Conservation (phyloP, 2,329 filamentous ascomycete species). For the Claviceps fusiformis region DNA sequence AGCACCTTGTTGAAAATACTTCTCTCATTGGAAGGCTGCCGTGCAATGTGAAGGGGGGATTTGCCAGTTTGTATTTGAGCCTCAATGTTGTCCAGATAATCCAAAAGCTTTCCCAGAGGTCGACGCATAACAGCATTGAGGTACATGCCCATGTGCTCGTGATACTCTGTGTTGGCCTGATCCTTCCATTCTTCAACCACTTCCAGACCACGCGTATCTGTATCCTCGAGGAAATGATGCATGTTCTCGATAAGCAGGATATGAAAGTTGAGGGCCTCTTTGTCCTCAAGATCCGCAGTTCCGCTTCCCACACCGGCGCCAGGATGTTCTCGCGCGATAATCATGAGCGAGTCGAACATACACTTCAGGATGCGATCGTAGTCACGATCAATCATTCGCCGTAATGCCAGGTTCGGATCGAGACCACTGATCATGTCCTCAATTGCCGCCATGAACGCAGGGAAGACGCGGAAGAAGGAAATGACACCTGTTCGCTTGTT, state of each 20-base stretch:
- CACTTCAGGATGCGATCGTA: slow-evolving; percentile 82
- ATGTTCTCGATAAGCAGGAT: slow-evolving; percentile 97
- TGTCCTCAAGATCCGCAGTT: slow-evolving; percentile 60
- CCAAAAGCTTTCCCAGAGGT: slow-evolving; percentile 78
- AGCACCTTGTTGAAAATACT: slow-evolving; percentile 77
- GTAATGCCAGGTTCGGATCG: slow-evolving; percentile 46
- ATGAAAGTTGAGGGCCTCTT: slow-evolving; percentile 93
- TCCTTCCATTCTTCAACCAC: slow-evolving; percentile 74
- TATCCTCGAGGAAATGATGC: slow-evolving; percentile 92
- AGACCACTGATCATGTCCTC: slow-evolving; percentile 65
- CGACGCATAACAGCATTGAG: slow-evolving; percentile 77
- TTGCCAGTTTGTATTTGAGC: slow-evolving; percentile 50
- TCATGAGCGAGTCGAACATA: slow-evolving; percentile 95
- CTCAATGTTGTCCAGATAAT: slow-evolving; percentile 84
- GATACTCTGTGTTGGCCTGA: slow-evolving; percentile 63
- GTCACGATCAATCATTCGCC: slow-evolving; percentile 69
- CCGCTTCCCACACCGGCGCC: slow-evolving; percentile 30
- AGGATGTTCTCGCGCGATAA: slow-evolving; percentile 67
- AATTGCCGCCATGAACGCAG: slow-evolving; percentile 66
- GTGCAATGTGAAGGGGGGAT: slow-evolving; percentile 50
- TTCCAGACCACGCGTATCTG: slow-evolving; percentile 59
- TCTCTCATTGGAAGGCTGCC: slow-evolving; percentile 72
- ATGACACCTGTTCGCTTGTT: slow-evolving; percentile 98
- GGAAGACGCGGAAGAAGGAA: slow-evolving; percentile 87
- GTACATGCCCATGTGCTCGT: slow-evolving; percentile 79